These are phyloP conservation scores for Canavalia gladiata DNA, from an alignment of 306 rosid species.

Conservation along the genomic window DNA sequence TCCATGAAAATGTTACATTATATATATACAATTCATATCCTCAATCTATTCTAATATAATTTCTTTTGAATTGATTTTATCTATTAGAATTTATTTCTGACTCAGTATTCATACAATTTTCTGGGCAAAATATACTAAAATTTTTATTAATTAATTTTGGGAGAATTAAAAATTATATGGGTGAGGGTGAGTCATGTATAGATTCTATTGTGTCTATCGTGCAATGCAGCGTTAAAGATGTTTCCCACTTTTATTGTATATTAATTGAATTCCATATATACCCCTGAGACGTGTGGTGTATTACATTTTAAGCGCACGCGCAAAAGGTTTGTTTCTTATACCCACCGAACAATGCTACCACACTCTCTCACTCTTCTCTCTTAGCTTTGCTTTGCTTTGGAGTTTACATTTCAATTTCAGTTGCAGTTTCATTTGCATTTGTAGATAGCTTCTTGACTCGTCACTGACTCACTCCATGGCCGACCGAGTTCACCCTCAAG, in stretches of 20 bases:
- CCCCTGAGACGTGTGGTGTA: conserved; percentile 7
- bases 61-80: neutral
- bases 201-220: neutral
- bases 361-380: conserved; percentile 5
- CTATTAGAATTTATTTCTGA: neutral
- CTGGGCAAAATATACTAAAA: neutral
- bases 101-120: neutral
- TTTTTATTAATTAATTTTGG: neutral
- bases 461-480: conserved; percentile 61
- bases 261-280: neutral
- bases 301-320: conserved; percentile 27
- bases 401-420: neutral
- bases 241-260: too few relatives aligned
- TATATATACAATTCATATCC: neutral
- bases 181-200: neutral
- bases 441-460: conserved; percentile 1
- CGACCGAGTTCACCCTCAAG: conserved; percentile 73
- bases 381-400: too few relatives aligned
- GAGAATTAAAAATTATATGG: neutral
- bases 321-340: conserved; percentile 23
- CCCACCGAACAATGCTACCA: neutral
- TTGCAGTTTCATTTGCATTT: conserved; percentile 12
- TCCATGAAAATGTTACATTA: neutral
- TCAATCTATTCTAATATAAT: neutral
- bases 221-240: neutral